These are phyloP conservation scores for Populus tomentosa DNA, from an alignment of 441 rosid genomes.

Conservation along the genomic window DNA sequence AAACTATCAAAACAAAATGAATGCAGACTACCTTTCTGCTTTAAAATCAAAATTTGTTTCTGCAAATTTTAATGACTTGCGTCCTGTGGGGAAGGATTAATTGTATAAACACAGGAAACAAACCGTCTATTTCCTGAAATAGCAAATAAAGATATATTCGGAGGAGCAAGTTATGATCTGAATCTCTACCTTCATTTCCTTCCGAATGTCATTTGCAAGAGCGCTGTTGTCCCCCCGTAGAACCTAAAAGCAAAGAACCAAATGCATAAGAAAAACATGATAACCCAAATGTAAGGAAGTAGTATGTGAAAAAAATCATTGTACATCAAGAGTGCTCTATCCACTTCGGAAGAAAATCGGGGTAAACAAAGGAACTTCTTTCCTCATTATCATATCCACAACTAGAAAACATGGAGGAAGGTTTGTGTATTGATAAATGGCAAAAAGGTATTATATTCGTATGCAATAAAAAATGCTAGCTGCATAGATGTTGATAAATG, in stretches of 20 bases:
- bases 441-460: not conserved
- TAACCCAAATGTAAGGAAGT: not conserved
- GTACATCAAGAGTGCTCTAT: not conserved
- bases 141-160: not conserved
- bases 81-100: not conserved
- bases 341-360: not conserved
- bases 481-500: not conserved
- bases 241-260: conserved; percentile 42
- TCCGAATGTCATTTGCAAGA: conserved; percentile 87
- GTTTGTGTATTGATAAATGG: not conserved
- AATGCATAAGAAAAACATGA: conserved; percentile 8
- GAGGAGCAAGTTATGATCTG: not conserved
- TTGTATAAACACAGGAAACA: not conserved
- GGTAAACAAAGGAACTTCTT: not conserved
- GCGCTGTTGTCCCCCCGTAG: conserved; percentile 83
- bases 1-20: not conserved
- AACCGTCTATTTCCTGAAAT: conserved; percentile 1
- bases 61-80: not conserved
- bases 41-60: not conserved
- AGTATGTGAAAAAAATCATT: not conserved
- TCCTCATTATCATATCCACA: not conserved
- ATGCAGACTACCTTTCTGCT: not conserved
- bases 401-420: not conserved
- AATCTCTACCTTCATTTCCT: conserved; percentile 82
- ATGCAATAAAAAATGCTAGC: not conserved